phyloP scores from a whole-genome alignment of 805 yeast species.

The Sporopachydermia lactativora region DNA sequence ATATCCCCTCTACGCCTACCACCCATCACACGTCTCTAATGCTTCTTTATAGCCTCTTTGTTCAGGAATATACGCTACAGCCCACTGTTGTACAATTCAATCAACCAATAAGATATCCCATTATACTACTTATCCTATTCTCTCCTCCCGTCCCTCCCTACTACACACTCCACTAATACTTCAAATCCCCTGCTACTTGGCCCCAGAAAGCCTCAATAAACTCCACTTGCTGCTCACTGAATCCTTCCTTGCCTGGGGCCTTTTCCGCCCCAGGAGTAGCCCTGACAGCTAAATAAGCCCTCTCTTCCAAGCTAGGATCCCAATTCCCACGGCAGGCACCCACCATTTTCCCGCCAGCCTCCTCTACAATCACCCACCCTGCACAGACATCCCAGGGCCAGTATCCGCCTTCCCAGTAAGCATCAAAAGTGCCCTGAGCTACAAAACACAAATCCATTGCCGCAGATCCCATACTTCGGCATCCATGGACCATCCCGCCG shows the following conservation, averaged over 20 bases:
- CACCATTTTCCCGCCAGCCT: constrained; percentile 45
- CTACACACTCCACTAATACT: constrained; percentile 17
- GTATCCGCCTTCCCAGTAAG: constrained; percentile 63
- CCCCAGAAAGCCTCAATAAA: constrained; percentile 37
- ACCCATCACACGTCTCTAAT: too few relatives aligned
- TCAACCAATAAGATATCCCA: too few relatives aligned
- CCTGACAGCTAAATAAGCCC: constrained; percentile 45
- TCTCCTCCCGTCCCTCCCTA: too few relatives aligned
- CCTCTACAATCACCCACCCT: constrained; percentile 46
- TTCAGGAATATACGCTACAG: too few relatives aligned
- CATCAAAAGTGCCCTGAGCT: constrained; percentile 43
- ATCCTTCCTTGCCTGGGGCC: too few relatives aligned
- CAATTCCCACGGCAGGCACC: constrained; percentile 37
- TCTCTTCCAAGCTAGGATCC: constrained; percentile 33
- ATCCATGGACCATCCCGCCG: constrained; percentile 48
- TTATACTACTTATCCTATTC: too few relatives aligned
- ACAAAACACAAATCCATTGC: constrained; percentile 47
- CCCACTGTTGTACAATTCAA: too few relatives aligned
- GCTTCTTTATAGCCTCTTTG: too few relatives aligned
- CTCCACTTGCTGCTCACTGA: constrained; percentile 24
- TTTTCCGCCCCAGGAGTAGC: constrained; percentile 24
- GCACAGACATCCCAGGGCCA: constrained; percentile 61
- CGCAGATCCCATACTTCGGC: constrained; percentile 48
- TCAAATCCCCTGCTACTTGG: constrained; percentile 30
- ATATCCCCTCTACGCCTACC: too few relatives aligned